phyloP scores from a whole-genome alignment of 2,329 filamentous ascomycete species.

The Polychaeton citri region DNA sequence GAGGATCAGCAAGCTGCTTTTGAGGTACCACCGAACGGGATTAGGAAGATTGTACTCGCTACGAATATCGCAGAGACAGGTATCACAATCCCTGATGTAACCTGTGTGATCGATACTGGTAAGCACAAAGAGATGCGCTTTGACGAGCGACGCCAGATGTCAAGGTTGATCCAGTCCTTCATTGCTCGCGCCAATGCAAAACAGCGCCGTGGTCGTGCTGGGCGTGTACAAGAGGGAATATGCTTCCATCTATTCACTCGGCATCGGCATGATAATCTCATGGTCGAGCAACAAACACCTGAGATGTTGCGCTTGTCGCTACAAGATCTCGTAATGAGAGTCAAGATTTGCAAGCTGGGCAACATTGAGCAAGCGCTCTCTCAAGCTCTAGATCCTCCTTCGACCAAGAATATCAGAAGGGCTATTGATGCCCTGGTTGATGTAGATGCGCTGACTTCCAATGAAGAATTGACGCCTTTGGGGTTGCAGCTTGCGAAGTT shows the following conservation, averaged over 20 bases:
- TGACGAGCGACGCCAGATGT: constrained; percentile 84
- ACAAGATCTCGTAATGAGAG: constrained; percentile 86
- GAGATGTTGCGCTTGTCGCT: constrained; percentile 91
- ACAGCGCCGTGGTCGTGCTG: constrained; percentile 82
- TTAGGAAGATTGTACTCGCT: constrained; percentile 85
- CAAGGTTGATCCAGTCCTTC: constrained; percentile 82
- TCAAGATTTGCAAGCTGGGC: constrained; percentile 94
- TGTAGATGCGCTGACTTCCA: constrained; percentile 69
- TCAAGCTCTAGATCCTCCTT: constrained; percentile 80
- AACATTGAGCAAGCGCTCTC: constrained; percentile 82
- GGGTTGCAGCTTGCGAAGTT: constrained; percentile 77
- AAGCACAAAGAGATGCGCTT: constrained; percentile 97
- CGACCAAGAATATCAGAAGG: constrained; percentile 79
- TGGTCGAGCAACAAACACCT: constrained; percentile 87
- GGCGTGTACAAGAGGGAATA: constrained; percentile 85
- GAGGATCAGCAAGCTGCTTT: constrained; percentile 96
- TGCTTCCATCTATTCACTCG: constrained; percentile 96
- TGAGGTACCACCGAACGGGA: constrained; percentile 64
- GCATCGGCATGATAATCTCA: constrained; percentile 66
- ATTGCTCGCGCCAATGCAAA: constrained; percentile 94
- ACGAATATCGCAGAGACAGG: constrained; percentile 98
- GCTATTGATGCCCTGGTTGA: constrained; percentile 89
- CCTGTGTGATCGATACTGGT: constrained; percentile 89
- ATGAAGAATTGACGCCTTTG: constrained; percentile 74
- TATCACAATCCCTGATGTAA: constrained; percentile 96